phyloP scores from a whole-genome alignment of 768 basidiomycete genomes.

The Hemileccinum impolitum region DNA sequence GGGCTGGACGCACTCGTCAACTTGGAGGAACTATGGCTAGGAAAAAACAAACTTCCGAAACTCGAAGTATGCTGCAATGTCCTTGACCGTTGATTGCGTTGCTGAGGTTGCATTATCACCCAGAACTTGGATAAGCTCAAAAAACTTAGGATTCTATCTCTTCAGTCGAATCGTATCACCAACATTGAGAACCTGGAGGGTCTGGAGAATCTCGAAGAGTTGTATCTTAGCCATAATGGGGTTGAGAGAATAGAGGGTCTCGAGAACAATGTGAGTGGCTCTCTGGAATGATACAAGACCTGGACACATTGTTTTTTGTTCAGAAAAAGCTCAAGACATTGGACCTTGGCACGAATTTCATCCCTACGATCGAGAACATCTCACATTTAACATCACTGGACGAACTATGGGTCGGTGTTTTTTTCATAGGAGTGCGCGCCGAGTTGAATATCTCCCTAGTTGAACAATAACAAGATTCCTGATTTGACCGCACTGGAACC shows the following conservation, averaged over 20 bases:
- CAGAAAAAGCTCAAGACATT: constrained; percentile 74
- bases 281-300: background rate
- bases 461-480: constrained; percentile 83
- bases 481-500: constrained; percentile 64
- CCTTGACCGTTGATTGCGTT: background rate
- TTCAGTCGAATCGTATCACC: constrained; percentile 93
- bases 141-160: constrained; percentile 77
- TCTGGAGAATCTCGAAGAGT: constrained; percentile 73
- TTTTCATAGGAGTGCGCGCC: background rate
- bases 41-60: constrained; percentile 94
- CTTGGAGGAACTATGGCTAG: constrained; percentile 92
- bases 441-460: constrained; percentile 41
- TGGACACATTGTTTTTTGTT: background rate
- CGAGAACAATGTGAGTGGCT: constrained; percentile 65
- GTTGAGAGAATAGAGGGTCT: constrained; percentile 80
- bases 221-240: constrained; percentile 95
- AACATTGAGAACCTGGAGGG: constrained; percentile 79
- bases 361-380: constrained; percentile 75
- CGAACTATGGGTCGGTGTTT: constrained; percentile 82
- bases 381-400: constrained; percentile 75
- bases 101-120: background rate
- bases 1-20: constrained; percentile 75
- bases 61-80: constrained; percentile 56
- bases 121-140: constrained; percentile 71
- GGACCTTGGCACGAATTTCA: constrained; percentile 84